A percentile compares a stretch with the other conserved stretches of the same genome.
phyloP scores from a whole-genome alignment of 805 yeast species.

The Blastobotrys terrestris region DNA sequence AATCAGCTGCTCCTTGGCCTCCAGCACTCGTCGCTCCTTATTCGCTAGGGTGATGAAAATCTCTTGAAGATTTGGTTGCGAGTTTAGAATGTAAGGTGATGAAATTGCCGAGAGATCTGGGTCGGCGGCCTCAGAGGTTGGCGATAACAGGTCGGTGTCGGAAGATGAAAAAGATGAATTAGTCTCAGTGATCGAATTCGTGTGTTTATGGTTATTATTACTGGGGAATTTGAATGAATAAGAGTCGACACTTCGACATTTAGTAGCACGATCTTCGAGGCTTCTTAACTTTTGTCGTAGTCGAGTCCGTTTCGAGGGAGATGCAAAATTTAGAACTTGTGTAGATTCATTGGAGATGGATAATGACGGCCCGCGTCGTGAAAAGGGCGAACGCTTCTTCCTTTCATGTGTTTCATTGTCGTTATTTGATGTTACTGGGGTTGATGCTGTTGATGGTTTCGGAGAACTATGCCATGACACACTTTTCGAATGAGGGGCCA shows the following conservation, averaged over 20 bases:
- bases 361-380: neutral
- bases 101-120: neutral
- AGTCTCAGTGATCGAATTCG: constrained; percentile 1
- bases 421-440: neutral
- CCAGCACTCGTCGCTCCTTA: constrained; percentile 32
- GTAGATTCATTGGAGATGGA: neutral
- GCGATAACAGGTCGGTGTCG: neutral
- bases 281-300: neutral
- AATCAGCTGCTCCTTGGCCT: constrained; percentile 27
- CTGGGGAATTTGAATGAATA: neutral
- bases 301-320: constrained; percentile 7
- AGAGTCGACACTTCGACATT: neutral
- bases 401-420: neutral
- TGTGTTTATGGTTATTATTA: neutral
- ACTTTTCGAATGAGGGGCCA: constrained; percentile 11
- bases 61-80: constrained; percentile 26
- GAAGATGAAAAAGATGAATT: constrained; percentile 3
- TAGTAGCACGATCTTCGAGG: neutral
- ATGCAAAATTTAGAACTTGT: neutral
- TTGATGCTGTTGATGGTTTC: neutral
- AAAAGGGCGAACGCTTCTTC: neutral
- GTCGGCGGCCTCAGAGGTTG: constrained; percentile 1
- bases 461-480: constrained; percentile 16
- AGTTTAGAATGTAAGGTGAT: constrained; percentile 19
- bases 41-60: constrained; percentile 28